These are phyloP conservation scores for Jamesozyma rosinii DNA, from an alignment of 805 yeast genomes.

Conservation along the genomic window DNA sequence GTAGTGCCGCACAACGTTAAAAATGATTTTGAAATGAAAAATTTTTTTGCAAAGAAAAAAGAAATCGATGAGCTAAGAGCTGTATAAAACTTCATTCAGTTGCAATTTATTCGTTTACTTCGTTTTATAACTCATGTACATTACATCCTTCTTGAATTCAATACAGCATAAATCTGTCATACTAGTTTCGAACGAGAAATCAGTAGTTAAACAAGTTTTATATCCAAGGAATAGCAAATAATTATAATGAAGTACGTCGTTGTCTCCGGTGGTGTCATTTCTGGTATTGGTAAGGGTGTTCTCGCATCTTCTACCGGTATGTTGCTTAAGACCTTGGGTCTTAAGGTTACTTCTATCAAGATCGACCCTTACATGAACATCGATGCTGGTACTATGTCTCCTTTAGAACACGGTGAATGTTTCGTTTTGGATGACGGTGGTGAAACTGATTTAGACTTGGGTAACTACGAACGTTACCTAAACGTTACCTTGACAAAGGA, in stretches of 20 bases:
- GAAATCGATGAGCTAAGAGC: constrained; percentile 2
- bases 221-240: not conserved
- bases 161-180: constrained; percentile 3
- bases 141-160: not conserved
- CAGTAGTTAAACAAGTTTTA: not conserved
- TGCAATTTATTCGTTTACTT: not conserved
- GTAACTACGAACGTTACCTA: constrained; percentile 94
- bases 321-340: constrained; percentile 84
- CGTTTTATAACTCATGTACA: not conserved
- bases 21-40: constrained; percentile 1
- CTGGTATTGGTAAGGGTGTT: constrained; percentile 99
- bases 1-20: not conserved
- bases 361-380: constrained; percentile 98
- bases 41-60: not conserved
- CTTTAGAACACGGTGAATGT: constrained; percentile 98
- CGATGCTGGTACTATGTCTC: constrained; percentile 99
- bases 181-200: not conserved
- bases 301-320: constrained; percentile 95
- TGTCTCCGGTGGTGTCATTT: constrained; percentile 98
- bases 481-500: constrained; percentile 86
- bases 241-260: constrained; percentile 84
- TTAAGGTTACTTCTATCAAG: constrained; percentile 92
- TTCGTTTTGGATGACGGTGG: constrained; percentile 98
- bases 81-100: not conserved
- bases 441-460: constrained; percentile 94